Percentiles rank a stretch among this genome's conserved stretches.
Conservation (phyloP, 2,329 filamentous ascomycete genomes). For the Penicillium sp. region DNA sequence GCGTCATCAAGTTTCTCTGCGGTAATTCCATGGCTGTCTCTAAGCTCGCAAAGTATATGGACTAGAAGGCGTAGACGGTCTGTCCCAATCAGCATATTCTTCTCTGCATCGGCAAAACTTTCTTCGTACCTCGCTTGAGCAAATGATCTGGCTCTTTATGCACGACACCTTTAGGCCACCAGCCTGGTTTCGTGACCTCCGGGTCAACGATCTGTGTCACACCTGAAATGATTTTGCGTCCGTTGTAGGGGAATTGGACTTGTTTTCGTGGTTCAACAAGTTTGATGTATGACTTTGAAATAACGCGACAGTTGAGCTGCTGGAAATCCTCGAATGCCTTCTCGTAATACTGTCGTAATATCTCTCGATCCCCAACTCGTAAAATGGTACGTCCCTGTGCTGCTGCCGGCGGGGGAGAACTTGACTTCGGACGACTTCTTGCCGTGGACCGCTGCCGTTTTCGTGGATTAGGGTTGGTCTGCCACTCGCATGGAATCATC, state of each 20-base stretch:
- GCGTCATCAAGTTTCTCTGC: constrained; percentile 40
- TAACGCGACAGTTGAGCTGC: constrained; percentile 50
- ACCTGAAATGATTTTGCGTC: constrained; percentile 35
- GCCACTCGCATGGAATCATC: constrained; percentile 39
- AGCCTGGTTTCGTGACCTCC: constrained; percentile 38
- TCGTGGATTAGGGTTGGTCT: constrained; percentile 31
- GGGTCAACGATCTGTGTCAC: constrained; percentile 36
- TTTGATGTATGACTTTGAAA: constrained; percentile 53
- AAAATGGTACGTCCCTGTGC: constrained; percentile 30
- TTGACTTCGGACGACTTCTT: constrained; percentile 22
- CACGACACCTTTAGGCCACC: constrained; percentile 39
- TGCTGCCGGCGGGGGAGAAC: constrained; percentile 23
- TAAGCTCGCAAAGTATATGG: constrained; percentile 40
- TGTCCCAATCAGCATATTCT: constrained; percentile 14
- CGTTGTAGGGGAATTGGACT: constrained; percentile 54
- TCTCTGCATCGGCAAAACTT: too few species aligned
- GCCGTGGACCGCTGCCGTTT: constrained; percentile 27
- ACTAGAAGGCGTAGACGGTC: constrained; percentile 37
- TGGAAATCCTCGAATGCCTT: constrained; percentile 49
- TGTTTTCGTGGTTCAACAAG: constrained; percentile 54
- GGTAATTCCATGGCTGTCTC: constrained; percentile 36
- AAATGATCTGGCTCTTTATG: constrained; percentile 41
- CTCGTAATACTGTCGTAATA: constrained; percentile 43
- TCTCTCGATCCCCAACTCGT: constrained; percentile 32
- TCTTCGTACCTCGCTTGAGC: constrained; percentile 32